phyloP scores from a whole-genome alignment of 768 basidiomycete genomes.

The Crassisporium funariophilum region DNA sequence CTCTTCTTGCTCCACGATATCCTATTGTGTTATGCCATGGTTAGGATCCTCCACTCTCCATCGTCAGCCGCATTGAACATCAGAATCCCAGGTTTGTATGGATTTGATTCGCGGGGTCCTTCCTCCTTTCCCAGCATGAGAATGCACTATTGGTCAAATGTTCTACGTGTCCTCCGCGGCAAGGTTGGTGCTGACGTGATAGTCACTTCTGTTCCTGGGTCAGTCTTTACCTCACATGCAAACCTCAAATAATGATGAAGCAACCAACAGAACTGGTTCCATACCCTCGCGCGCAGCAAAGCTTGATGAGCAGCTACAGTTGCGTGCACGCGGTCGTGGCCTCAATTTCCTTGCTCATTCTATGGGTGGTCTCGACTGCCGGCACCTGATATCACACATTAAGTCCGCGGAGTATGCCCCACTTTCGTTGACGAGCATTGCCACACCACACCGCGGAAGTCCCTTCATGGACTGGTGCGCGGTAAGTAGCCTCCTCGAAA shows the following conservation, averaged over 20 bases:
- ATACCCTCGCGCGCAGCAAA: conserved; percentile 77
- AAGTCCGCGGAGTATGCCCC: conserved; percentile 83
- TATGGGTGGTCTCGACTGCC: conserved; percentile 97
- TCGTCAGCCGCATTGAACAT: neutral
- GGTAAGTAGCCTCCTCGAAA: conserved; percentile 44
- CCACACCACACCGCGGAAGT: conserved; percentile 93
- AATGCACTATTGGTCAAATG: conserved; percentile 93
- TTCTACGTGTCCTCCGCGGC: conserved; percentile 76
- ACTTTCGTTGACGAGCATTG: conserved; percentile 83
- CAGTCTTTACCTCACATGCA: conserved; percentile 27
- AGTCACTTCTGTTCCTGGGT: conserved; percentile 94
- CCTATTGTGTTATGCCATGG: conserved; percentile 97
- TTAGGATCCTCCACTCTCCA: conserved; percentile 34
- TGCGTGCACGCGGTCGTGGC: conserved; percentile 69
- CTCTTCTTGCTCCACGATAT: conserved; percentile 77
- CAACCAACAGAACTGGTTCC: conserved; percentile 76
- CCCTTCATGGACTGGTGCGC: conserved; percentile 99
- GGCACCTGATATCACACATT: conserved; percentile 87
- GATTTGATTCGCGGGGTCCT: conserved; percentile 90
- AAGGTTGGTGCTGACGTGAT: conserved; percentile 93
- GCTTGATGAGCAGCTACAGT: conserved; percentile 71
- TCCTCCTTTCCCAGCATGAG: conserved; percentile 78
- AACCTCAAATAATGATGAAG: neutral
- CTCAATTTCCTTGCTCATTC: conserved; percentile 96
- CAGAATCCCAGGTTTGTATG: conserved; percentile 73